Percentiles rank a stretch among this genome's conserved stretches.
Conservation (phyloP, 2,329 filamentous ascomycete genomes). For the Cercospora berteroae region DNA sequence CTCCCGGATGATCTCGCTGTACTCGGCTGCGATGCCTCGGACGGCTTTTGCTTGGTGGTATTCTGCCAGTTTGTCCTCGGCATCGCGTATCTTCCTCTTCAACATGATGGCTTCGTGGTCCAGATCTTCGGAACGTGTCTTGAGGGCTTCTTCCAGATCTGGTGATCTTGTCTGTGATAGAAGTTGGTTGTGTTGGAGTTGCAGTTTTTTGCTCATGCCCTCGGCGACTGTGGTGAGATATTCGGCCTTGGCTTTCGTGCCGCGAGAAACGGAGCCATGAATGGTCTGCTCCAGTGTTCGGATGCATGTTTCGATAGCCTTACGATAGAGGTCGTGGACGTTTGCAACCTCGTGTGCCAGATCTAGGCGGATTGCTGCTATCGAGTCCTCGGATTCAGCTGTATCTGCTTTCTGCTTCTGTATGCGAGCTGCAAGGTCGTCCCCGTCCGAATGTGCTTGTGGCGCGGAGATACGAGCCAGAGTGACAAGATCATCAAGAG, state of each 20-base stretch:
- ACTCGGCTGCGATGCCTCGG: slow-evolving; percentile 42
- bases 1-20: slow-evolving; percentile 34
- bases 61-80: slow-evolving; percentile 37
- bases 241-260: slow-evolving; percentile 45
- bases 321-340: slow-evolving; percentile 40
- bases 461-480: slow-evolving; percentile 36
- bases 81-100: slow-evolving; percentile 36
- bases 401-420: slow-evolving; percentile 19
- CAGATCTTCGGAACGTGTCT: slow-evolving; percentile 35
- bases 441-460: slow-evolving; percentile 11
- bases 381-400: slow-evolving; percentile 24
- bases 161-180: slow-evolving; percentile 27
- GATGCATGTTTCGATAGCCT: slow-evolving; percentile 42
- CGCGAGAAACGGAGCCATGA: slow-evolving; percentile 46
- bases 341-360: slow-evolving; percentile 38
- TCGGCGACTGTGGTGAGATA: slow-evolving; percentile 44
- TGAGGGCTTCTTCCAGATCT: slow-evolving; percentile 34
- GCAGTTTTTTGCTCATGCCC: slow-evolving; percentile 44
- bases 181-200: slow-evolving; percentile 32
- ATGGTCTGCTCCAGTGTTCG: slow-evolving; percentile 49
- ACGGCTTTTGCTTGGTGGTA: slow-evolving; percentile 42
- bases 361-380: slow-evolving; percentile 34
- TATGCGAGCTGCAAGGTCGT: slow-evolving; percentile 21
- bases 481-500: slow-evolving; percentile 33
- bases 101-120: slow-evolving; percentile 34